Percentiles rank a stretch among this genome's conserved stretches.
phyloP scores from a whole-genome alignment of 2,329 filamentous ascomycete genomes.

The Cordyceps pruinosa region DNA sequence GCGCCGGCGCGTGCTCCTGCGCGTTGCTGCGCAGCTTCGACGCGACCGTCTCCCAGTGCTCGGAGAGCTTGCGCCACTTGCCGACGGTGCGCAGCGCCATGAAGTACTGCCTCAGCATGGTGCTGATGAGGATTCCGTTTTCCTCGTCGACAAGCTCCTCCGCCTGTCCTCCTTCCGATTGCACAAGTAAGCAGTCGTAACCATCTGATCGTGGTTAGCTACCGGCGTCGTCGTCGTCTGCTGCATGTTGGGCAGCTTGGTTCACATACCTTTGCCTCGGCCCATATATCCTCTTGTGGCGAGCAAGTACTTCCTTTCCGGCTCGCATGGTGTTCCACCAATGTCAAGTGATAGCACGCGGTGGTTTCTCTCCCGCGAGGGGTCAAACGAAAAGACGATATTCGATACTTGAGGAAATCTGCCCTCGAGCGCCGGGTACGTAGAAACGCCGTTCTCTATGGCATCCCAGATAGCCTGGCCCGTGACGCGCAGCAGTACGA shows the following conservation, averaged over 20 bases:
- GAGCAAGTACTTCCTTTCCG: conserved; percentile 59
- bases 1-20: conserved; percentile 23
- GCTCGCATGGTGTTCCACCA: conserved; percentile 53
- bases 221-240: not conserved
- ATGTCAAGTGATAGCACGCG: conserved; percentile 59
- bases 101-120: conserved; percentile 85
- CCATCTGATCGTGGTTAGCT: conserved; percentile 49
- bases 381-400: conserved; percentile 68
- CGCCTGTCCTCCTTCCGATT: conserved; percentile 67
- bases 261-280: conserved; percentile 56
- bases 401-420: conserved; percentile 84
- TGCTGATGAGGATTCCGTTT: conserved; percentile 78
- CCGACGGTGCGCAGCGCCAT: conserved; percentile 77
- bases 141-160: conserved; percentile 80
- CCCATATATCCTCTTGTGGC: conserved; percentile 86
- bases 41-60: conserved; percentile 63
- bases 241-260: not conserved
- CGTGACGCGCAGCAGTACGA: conserved; percentile 65
- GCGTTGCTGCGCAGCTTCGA: conserved; percentile 47
- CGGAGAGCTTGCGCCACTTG: conserved; percentile 67
- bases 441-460: conserved; percentile 74
- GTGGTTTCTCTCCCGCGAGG: conserved; percentile 49
- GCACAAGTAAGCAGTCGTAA: conserved; percentile 66
- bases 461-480: conserved; percentile 72
- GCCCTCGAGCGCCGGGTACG: conserved; percentile 75